Base-by-base conservation (phyloP, 345 rosid species). In the Pseudoturritis turrita region DNA sequence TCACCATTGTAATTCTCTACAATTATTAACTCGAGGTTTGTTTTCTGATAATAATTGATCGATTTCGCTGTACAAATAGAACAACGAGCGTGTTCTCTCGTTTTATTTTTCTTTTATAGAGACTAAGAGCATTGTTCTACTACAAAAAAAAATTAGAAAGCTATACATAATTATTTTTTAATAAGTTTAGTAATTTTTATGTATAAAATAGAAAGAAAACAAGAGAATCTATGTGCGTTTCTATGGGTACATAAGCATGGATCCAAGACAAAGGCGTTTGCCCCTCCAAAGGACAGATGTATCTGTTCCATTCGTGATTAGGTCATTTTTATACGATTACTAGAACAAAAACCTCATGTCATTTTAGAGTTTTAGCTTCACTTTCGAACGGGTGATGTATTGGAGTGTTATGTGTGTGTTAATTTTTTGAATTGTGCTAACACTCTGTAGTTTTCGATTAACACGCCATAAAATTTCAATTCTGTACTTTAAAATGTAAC, bases 301-400 rank as follows among this genome's bases (percentile, higher is more conserved):
- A 25, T 36, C 2, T 35, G 46, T 33, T 33, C n/a, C n/a, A n/a
- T 29, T 54, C 17, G 25, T 36, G 49, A 41, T 15, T 15, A 62
- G 44, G 62, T 62, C 44, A 71, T 23, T 22, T 21, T 31, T 33
- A 10, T 21, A 71, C 62, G 37, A 41, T 52, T 71, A 23, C 66
- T 19, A 17, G 11, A 28, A 12, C 50, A n/a, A 12, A 19, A 17
- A 6, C 19, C 43, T 57, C 7, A 19, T 57, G 4, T 6, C 43
- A 18, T 4, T 35, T 12, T 37, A 36, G 62, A 36, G 43, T 35
- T 19, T n/a, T 29, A 31, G 59, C 37, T 41, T 41, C 11, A 41
- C 18, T 8, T 40, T 40, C 10, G 36, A 33, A 33, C 9, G 36
- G 2, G 8, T 33, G 10, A 33, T n/a, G n/a, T n/a, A n/a, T n/a